Evolutionary conservation across 805 yeast genomes (phyloP).

Genomic region (Nakazawaea peltata): DNA sequence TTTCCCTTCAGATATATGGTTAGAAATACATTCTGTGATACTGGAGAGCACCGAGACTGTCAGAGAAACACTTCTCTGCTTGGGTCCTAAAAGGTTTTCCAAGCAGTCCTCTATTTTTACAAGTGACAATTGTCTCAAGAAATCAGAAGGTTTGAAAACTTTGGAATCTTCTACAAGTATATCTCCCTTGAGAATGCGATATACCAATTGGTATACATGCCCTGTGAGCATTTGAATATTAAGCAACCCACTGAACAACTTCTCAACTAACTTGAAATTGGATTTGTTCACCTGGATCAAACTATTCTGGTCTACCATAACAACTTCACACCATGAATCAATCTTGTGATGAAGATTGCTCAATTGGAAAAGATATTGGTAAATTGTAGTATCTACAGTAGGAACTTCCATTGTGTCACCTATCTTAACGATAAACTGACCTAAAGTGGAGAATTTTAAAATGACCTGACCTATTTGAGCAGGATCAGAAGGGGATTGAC

Average conservation of each 20-base stretch:
- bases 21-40: not conserved
- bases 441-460: slow-evolving; percentile 5
- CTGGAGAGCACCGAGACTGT: not conserved
- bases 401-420: not conserved
- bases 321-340: slow-evolving; percentile 9
- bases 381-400: slow-evolving; percentile 4
- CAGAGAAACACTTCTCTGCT: not conserved
- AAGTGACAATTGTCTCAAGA: not conserved
- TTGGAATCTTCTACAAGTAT: not conserved
- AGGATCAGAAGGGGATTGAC: not conserved
- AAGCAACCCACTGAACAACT: slow-evolving; percentile 2
- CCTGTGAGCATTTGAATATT: slow-evolving; percentile 4
- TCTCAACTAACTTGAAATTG: slow-evolving; percentile 1
- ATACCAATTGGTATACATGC: not conserved
- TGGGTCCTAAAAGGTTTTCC: not conserved
- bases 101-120: not conserved
- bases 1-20: too few relatives aligned
- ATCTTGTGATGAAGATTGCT: not conserved
- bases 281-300: not conserved
- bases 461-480: slow-evolving; percentile 8
- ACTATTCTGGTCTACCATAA: slow-evolving; percentile 1
- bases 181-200: not conserved
- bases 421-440: not conserved
- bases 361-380: not conserved
- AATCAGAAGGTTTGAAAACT: not conserved